Base-by-base conservation (phyloP, 73 alveolate species). In the Blepharisma japonicum region DNA sequence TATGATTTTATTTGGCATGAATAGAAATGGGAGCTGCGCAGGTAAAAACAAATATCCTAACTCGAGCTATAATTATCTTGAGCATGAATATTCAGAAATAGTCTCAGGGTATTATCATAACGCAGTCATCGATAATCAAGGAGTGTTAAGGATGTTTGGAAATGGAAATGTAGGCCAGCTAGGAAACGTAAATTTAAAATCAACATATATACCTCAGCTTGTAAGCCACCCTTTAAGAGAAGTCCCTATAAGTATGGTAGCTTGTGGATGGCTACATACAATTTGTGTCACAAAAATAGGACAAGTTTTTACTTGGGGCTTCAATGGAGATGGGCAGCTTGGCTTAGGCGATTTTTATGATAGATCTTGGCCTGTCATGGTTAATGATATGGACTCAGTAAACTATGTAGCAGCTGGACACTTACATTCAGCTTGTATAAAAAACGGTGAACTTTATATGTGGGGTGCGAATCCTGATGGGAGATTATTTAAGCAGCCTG, bases 401-500 rank as follows among this genome's bases (percentile, higher is more conserved):
- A 23, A 8, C 6, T 6, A 27, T 39, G 56, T 55, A 5, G 6
- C 83, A 7, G 54, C 81, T 38, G 83, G 83, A 6, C 82, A 23
- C 6, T 76, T 80, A 9, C 89, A 81, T 55, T 46, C 84, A 6
- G 45, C 70, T 6, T 11, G 49, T 68, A 11, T 78, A 6, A 23
- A 45, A 25, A 74, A 38, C 25, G 82, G 84, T n/a, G 89, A 87
- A 54, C 79, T 83, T 21, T 87, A 83, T 54, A 27, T 87, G 4
- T 87, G 94, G 91, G 94, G 94, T 6, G 38, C 83, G 5, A 86
- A 81, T 6, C 56, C 87, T 3, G 88, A 83, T 71, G 90, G 90
- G 5, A 83, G 87, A 56, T 80, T 83, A 48, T 21, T 51, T 14
- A 71, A 55, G n/a, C 87, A 88, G 9, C 91, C 79, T 7, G 76